Evolutionary conservation across 805 yeast genomes (phyloP), one percentile per base, ranked within the genome.

Genomic region (Peterozyma xylosa): DNA sequence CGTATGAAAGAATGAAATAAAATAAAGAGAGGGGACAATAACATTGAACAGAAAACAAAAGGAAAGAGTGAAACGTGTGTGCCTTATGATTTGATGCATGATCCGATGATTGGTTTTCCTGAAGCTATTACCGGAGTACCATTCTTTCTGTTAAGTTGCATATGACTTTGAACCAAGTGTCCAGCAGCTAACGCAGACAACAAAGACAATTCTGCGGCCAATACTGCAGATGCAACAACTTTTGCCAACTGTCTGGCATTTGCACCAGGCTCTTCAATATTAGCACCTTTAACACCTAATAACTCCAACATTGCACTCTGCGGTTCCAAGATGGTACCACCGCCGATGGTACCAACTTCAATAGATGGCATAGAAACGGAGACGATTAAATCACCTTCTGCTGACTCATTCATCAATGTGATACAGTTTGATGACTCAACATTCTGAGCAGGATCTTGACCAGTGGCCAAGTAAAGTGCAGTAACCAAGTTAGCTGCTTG

Each of bases 361-460:
- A 93, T 88, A 29, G 95, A 87, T 30, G 99, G 99, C 99, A 93
- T 93, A 3, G 98, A 87, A n/a, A 93, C 99, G 1, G 96, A 86
- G 35, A 93, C 84, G 53, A 79, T 83, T 58, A 93, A 74, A 57
- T 87, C 86, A 11, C 96, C 99, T 11, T 66, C 70, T 37, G 63
- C 57, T 41, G 73, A 72, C 60, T 86, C 88, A 56, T 82, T 81
- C 95, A 93, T 90, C 53, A 93, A 72, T 1, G 99, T 93, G 47
- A 93, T 91, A 82, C 99, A 93, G 67, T 90, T 91, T 30, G 97
- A 88, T 48, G 95, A 82, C 69, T 91, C 99, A 42, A 93, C 97
- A 59, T 93, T 93, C 69, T 93, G 99, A 1, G 99, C 99, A n/a
- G 99, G 99, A 66, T 93, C 99, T 71, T 93, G 99, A 46, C 99